A percentile compares a stretch with the other conserved stretches of the same genome.
Evolutionary conservation across 2,329 filamentous ascomycete species (phyloP).

Genomic region (Pseudogymnoascus sp.): DNA sequence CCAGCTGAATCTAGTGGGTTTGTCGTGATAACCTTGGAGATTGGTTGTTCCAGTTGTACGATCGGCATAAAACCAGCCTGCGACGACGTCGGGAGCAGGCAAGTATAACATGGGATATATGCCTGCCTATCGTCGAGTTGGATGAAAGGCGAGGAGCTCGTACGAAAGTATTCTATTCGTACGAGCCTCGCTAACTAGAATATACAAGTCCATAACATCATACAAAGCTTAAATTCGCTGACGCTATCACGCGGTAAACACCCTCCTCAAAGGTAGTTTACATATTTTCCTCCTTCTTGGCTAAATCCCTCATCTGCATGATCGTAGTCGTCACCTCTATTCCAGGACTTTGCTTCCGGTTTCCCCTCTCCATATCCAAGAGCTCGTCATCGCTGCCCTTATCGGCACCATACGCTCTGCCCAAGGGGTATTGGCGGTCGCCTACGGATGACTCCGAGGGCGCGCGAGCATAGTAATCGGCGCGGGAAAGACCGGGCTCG

Average conservation of each 20-base stretch:
- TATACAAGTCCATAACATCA: neutral
- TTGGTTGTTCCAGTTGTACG: too few species aligned
- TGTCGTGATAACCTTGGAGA: too few species aligned
- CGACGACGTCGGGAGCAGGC: too few species aligned
- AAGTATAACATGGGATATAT: neutral
- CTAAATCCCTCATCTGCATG: neutral
- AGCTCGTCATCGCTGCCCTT: neutral
- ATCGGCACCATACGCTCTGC: neutral
- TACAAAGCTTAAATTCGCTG: neutral
- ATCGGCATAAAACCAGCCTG: too few species aligned
- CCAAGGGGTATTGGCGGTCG: neutral
- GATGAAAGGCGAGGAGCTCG: neutral
- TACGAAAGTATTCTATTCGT: neutral
- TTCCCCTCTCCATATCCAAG: neutral
- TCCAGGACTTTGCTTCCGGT: neutral
- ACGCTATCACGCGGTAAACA: neutral
- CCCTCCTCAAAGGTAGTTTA: neutral
- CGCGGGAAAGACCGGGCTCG: neutral
- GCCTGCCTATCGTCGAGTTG: neutral
- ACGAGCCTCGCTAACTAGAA: neutral
- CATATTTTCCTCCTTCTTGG: neutral
- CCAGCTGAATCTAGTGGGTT: too few species aligned
- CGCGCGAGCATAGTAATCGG: neutral
- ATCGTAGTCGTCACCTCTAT: neutral
- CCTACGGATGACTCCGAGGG: neutral